Percentiles rank a stretch among this genome's conserved stretches.
Conservation (phyloP, 805 yeast genomes). For the Komagataella kurtzmanii region DNA sequence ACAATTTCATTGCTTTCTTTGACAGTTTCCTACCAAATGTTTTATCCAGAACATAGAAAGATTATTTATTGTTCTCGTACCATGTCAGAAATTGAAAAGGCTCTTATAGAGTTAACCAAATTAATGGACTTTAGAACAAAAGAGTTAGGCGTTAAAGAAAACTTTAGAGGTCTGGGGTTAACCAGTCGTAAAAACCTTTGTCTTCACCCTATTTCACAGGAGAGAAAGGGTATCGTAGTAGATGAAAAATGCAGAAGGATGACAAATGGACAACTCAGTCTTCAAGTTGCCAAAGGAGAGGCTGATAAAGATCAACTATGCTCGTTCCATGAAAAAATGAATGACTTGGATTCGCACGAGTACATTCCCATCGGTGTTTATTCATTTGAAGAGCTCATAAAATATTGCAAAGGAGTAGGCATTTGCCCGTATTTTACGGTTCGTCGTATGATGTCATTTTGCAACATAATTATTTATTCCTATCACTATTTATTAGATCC, state of each 20-base stretch:
- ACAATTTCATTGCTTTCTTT: slow-evolving; percentile 84
- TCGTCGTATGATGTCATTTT: slow-evolving; percentile 91
- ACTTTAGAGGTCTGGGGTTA: slow-evolving; percentile 86
- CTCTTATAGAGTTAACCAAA: slow-evolving; percentile 77
- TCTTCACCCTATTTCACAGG: slow-evolving; percentile 76
- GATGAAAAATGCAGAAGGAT: slow-evolving; percentile 94
- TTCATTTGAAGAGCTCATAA: slow-evolving; percentile 75
- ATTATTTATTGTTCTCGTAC: slow-evolving; percentile 98
- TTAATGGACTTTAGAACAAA: slow-evolving; percentile 78
- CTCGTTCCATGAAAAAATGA: slow-evolving; percentile 80
- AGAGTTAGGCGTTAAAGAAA: slow-evolving; percentile 79
- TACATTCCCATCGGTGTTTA: slow-evolving; percentile 88
- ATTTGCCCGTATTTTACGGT: slow-evolving; percentile 97
- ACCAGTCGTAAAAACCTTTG: slow-evolving; percentile 93
- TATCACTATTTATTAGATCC: slow-evolving; percentile 95
- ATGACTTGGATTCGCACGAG: slow-evolving; percentile 78
- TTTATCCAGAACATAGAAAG: slow-evolving; percentile 86
- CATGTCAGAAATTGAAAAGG: slow-evolving; percentile 98
- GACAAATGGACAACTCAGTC: slow-evolving; percentile 82
- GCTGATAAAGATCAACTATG: slow-evolving; percentile 52
- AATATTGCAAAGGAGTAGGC: slow-evolving; percentile 64
- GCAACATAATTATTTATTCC: slow-evolving; percentile 90
- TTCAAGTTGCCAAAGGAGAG: slow-evolving; percentile 45
- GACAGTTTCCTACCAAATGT: slow-evolving; percentile 90
- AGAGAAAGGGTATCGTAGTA: slow-evolving; percentile 81